Conservation (phyloP, 257 asterid species). For the Nicotiana paniculata region DNA sequence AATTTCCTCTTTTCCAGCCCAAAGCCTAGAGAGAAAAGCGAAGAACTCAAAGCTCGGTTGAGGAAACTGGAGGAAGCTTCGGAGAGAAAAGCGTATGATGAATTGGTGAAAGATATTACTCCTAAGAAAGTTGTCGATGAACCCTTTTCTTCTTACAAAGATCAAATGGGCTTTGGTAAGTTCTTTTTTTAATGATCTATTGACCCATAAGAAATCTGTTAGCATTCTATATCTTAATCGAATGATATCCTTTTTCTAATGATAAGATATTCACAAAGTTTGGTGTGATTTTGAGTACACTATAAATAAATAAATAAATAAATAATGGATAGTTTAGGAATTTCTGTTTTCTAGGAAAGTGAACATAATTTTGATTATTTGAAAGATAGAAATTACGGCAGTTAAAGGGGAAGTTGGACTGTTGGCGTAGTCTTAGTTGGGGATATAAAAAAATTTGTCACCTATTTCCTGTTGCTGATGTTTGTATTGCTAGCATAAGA, state of each 20-base stretch:
- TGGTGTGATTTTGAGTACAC: no score
- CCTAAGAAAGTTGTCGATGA: conserved; percentile 57
- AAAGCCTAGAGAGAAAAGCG: conserved; percentile 73
- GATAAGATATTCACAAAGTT: no score
- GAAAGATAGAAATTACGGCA: neutral
- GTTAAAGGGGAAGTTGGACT: neutral
- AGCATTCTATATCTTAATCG: neutral
- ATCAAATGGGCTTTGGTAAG: conserved; percentile 89
- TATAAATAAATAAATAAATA: no score
- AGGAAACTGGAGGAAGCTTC: conserved; percentile 61
- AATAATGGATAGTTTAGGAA: no score
- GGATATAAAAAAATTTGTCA: neutral
- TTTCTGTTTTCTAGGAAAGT: neutral
- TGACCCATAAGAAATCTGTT: neutral
- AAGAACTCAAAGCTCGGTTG: conserved; percentile 69
- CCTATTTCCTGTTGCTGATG: neutral
- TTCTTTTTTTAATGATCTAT: neutral
- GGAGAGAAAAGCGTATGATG: conserved; percentile 76
- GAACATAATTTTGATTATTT: neutral
- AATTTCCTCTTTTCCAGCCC: conserved; percentile 62
- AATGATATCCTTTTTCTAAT: no score
- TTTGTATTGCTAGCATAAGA: neutral
- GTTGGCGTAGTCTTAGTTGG: neutral
- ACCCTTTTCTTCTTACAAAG: conserved; percentile 94
- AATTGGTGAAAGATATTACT: conserved; percentile 85